Percentiles rank a stretch among this genome's conserved stretches.
Conservation (phyloP, 371 early-diverging fungal species). For the Ordospora pajunii region DNA sequence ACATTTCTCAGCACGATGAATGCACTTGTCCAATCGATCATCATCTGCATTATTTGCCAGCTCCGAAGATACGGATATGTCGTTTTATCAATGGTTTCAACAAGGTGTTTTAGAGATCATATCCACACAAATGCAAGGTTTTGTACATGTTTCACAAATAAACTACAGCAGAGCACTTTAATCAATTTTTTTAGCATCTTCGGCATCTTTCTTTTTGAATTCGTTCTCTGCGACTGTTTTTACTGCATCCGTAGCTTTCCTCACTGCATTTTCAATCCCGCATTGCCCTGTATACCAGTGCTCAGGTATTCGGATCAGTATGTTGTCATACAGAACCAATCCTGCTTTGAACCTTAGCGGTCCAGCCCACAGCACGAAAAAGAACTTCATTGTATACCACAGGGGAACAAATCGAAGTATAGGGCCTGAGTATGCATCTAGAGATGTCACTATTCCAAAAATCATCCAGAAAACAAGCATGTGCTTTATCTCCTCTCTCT, state of each 20-base stretch:
- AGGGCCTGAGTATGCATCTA: conserved; percentile 38
- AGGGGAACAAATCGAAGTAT: conserved; percentile 43
- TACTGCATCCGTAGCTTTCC: conserved; percentile 37
- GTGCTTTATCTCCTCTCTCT: conserved; percentile 40
- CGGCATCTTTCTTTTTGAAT: conserved; percentile 14
- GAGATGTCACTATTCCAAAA: conserved; percentile 28
- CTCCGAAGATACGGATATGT: too few relatives aligned
- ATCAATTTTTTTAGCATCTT: background rate
- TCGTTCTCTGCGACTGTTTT: conserved; percentile 23
- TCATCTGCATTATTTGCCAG: background rate
- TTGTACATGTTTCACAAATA: too few relatives aligned
- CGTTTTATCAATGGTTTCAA: too few relatives aligned
- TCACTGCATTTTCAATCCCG: conserved; percentile 36
- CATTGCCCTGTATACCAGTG: conserved; percentile 15
- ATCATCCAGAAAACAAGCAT: conserved; percentile 48
- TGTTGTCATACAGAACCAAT: conserved; percentile 33
- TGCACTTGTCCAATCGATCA: background rate
- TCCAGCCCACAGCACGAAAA: conserved; percentile 46
- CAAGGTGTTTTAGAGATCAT: too few relatives aligned
- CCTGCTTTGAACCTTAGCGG: conserved; percentile 34
- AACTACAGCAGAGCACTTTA: background rate
- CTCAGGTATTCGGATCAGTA: conserved; percentile 37
- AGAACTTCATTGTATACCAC: conserved; percentile 52
- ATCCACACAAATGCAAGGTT: too few relatives aligned
- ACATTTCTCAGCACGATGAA: background rate